Evolutionary conservation across 2,329 filamentous ascomycete species (phyloP).

Genomic region (Biscogniauxia sp.): DNA sequence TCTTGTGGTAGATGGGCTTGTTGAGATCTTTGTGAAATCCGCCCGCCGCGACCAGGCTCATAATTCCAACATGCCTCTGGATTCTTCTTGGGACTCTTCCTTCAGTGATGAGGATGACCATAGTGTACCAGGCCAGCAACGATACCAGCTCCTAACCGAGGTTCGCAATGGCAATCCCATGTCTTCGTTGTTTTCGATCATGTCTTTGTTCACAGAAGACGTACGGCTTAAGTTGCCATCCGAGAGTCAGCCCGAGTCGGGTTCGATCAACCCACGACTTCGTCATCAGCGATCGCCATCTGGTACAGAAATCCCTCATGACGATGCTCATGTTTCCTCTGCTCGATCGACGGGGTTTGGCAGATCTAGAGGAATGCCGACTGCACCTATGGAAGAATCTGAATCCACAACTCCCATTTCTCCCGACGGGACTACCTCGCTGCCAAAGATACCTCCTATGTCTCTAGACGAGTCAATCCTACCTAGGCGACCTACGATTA

Average conservation of each 20-base stretch:
- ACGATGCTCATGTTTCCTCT: constrained; percentile 15
- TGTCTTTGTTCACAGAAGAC: constrained; percentile 95
- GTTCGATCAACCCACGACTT: constrained; percentile 27
- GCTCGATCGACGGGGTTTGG: constrained; percentile 25
- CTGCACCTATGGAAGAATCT: constrained; percentile 25
- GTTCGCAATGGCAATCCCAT: constrained; percentile 97
- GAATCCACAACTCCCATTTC: constrained; percentile 24
- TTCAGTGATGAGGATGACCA: constrained; percentile 68
- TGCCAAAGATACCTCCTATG: constrained; percentile 71
- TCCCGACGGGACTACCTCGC: constrained; percentile 31
- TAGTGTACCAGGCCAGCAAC: constrained; percentile 65
- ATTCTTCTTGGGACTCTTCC: constrained; percentile 46
- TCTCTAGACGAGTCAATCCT: constrained; percentile 57
- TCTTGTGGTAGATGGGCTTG: constrained; percentile 90
- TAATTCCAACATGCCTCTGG: constrained; percentile 36
- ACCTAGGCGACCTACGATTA: constrained; percentile 35
- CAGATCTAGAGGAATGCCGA: constrained; percentile 19
- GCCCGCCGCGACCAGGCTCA: constrained; percentile 39
- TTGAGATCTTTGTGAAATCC: constrained; percentile 98
- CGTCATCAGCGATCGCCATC: constrained; percentile 29
- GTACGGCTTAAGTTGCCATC: constrained; percentile 73
- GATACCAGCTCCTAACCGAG: constrained; percentile 92
- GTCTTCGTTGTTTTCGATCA: constrained; percentile 96
- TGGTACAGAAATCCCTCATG: constrained; percentile 14
- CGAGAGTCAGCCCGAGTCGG: constrained; percentile 48